Evolutionary conservation across 768 basidiomycete genomes (phyloP).

Genomic region (Strobilomyces echinocephalus): DNA sequence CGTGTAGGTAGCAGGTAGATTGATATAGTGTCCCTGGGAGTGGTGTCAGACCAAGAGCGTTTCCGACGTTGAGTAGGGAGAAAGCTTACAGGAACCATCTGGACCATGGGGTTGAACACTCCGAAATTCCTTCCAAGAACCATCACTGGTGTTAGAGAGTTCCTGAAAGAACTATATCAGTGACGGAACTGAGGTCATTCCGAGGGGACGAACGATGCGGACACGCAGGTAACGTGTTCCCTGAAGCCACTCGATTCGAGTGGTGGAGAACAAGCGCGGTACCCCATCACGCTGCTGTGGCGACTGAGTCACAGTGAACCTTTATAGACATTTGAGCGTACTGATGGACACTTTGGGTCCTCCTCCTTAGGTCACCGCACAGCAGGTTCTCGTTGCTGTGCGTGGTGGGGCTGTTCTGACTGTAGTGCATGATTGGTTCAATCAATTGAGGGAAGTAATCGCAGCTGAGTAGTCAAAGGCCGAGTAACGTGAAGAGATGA

Average conservation of each 20-base stretch:
- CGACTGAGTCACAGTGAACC: conserved; percentile 5
- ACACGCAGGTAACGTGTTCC: neutral
- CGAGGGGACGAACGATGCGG: conserved; percentile 8
- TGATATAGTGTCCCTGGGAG: conserved; percentile 9
- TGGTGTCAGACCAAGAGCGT: neutral
- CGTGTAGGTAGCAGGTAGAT: neutral
- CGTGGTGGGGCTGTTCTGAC: conserved; percentile 7
- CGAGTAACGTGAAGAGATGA: neutral
- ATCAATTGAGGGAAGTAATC: neutral
- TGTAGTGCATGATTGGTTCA: conserved; percentile 1
- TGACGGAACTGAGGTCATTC: neutral
- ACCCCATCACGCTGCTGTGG: conserved; percentile 5
- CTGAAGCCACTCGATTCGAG: neutral
- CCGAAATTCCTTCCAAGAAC: neutral
- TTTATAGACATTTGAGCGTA: conserved; percentile 16
- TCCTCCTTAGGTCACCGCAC: conserved; percentile 6
- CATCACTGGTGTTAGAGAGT: neutral
- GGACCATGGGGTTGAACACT: neutral
- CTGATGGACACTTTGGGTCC: conserved; percentile 2
- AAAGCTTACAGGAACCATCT: conserved; percentile 7
- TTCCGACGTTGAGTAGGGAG: neutral
- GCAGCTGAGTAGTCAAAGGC: neutral
- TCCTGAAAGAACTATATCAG: conserved; percentile 10
- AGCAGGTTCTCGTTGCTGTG: conserved; percentile 22
- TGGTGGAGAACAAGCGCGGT: neutral